Evolutionary conservation across 805 yeast genomes (phyloP).

Genomic region (Ascoidea asiatica): DNA sequence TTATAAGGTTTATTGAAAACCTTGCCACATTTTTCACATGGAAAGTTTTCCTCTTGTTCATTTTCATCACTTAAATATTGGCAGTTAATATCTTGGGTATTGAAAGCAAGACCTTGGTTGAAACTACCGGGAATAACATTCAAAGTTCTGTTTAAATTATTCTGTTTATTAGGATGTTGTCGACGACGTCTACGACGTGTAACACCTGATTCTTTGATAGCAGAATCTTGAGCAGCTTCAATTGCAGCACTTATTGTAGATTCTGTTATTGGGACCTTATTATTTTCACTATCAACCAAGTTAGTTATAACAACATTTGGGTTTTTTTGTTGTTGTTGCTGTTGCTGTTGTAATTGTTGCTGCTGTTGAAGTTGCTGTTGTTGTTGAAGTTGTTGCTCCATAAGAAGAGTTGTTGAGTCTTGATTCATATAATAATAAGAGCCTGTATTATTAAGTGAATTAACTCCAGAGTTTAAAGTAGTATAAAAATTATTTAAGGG

Average conservation of each 20-base stretch:
- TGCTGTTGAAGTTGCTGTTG: background rate
- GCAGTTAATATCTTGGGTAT: background rate
- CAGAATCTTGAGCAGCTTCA: slow-evolving; percentile 10
- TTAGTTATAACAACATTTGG: background rate
- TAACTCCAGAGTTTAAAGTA: no score
- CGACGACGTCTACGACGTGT: slow-evolving; percentile 4
- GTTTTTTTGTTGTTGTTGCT: background rate
- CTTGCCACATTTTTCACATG: slow-evolving; percentile 60
- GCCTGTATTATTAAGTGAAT: no score
- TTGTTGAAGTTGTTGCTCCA: background rate
- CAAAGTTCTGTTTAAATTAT: background rate
- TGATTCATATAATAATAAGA: no score
- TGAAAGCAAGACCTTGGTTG: no score
- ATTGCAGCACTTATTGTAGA: slow-evolving; percentile 9
- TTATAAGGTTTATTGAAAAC: slow-evolving; percentile 71
- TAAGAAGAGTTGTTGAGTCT: no score
- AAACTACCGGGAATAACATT: no score
- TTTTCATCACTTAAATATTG: background rate
- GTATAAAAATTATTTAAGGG: no score
- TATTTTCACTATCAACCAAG: background rate
- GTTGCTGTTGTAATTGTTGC: background rate
- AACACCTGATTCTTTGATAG: slow-evolving; percentile 19
- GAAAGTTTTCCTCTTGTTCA: slow-evolving; percentile 11
- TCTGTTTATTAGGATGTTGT: background rate
- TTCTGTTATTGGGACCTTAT: slow-evolving; percentile 2